Evolutionary conservation across 73 alveolate genomes (phyloP), one percentile per base, ranked within the genome.

Genomic region (Durusdinium trenchii): DNA sequence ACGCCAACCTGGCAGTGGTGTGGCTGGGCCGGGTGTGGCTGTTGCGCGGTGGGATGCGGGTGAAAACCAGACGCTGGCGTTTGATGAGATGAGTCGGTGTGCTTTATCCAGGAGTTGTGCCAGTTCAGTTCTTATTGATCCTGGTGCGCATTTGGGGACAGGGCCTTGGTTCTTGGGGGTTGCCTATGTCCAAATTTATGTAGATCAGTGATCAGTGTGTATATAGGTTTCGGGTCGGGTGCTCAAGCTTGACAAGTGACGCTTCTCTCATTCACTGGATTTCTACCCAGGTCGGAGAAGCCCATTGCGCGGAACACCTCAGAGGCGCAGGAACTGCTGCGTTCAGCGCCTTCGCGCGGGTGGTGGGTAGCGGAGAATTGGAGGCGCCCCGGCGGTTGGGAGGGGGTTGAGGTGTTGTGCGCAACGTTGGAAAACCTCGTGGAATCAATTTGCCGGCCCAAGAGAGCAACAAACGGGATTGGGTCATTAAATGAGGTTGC

Each of bases 341-440:
- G 51, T 57, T 5, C 28, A 47, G 54, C 52, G 45, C 28, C 30
- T 38, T 2, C 6, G 28, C 50, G 84, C 46, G 30, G 60, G 38
- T 91, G 98, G 98, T 91, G 50, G 42, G 98, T 91, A 36, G 84
- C 61, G 3, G 98, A 91, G 82, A 91, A 91, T 57, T 91, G 98
- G 98, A 46, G 98, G 94, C 75, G 10, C 32, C 46, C 46, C 6
- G 23, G 69, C 3, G 0, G 36, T 18, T n/a, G 64, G 67, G 43
- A 16, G 32, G 67, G 90, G 52, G 26, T 9, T 73, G 52, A 36
- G 6, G 38, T 6, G n/a, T n/a, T n/a, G n/a, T n/a, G n/a, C n/a
- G n/a, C n/a, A n/a, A n/a, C n/a, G n/a, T n/a, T n/a, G n/a, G n/a
- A n/a, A n/a, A n/a, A n/a, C n/a, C n/a, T n/a, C n/a, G n/a, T n/a